Evolutionary conservation across 345 rosid genomes (phyloP).

Genomic region (Boechera retrofracta): DNA sequence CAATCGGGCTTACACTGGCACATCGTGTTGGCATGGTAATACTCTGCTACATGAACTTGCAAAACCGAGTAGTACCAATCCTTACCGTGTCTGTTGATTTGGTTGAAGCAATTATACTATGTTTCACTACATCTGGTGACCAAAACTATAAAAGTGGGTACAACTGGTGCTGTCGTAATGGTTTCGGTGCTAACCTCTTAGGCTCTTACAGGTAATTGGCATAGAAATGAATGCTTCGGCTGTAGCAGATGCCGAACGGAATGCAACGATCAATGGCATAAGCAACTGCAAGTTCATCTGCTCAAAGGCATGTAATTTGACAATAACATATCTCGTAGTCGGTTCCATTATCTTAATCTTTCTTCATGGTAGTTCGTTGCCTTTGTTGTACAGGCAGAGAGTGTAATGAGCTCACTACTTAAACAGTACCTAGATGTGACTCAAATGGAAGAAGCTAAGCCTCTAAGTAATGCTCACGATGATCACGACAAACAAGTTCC

Average conservation of each 20-base stretch:
- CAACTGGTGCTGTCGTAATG: neutral
- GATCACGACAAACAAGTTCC: constrained; percentile 36
- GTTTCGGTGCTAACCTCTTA: constrained; percentile 2
- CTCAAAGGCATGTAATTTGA: constrained; percentile 66
- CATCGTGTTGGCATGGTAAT: constrained; percentile 95
- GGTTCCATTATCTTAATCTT: constrained; percentile 3
- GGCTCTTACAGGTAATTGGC: constrained; percentile 74
- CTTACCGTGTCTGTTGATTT: constrained; percentile 3
- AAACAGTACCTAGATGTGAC: constrained; percentile 63
- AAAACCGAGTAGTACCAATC: neutral
- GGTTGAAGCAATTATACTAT: neutral
- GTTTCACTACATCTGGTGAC: neutral
- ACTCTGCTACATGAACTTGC: constrained; percentile 40
- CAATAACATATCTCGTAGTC: neutral
- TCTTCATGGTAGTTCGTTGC: constrained; percentile 25
- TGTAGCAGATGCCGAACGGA: constrained; percentile 82
- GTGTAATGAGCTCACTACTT: constrained; percentile 84
- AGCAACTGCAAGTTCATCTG: constrained; percentile 86
- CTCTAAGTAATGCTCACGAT: constrained; percentile 40
- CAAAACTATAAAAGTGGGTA: constrained; percentile 1
- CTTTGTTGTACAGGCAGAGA: constrained; percentile 68
- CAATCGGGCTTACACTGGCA: constrained; percentile 90
- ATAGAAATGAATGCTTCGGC: constrained; percentile 99
- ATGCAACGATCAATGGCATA: constrained; percentile 90
- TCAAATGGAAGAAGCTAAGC: constrained; percentile 47